Conservation (phyloP, 2,329 filamentous ascomycete genomes). For the Orbilia brochopaga region DNA sequence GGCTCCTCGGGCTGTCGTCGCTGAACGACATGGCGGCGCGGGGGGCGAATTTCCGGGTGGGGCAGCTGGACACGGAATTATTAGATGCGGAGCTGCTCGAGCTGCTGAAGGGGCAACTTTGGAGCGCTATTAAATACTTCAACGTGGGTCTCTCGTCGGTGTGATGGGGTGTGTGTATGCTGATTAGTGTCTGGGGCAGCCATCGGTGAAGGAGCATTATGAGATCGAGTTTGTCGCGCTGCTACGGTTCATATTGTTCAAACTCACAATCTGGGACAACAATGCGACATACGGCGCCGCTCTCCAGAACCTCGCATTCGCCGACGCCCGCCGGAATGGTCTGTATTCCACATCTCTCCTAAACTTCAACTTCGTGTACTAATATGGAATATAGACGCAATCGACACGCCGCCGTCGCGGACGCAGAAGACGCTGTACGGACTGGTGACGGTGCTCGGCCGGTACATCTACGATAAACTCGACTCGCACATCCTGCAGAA, state of each 20-base stretch:
- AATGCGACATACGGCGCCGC: slow-evolving; percentile 92
- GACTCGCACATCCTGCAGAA: slow-evolving; percentile 48
- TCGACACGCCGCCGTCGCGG: slow-evolving; percentile 73
- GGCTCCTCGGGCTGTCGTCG: slow-evolving; percentile 41
- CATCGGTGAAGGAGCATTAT: slow-evolving; percentile 53
- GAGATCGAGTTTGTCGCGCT: slow-evolving; percentile 74
- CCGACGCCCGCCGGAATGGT: slow-evolving; percentile 71
- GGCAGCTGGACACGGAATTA: slow-evolving; percentile 93
- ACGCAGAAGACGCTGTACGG: slow-evolving; percentile 87
- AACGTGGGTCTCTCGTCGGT: slow-evolving; percentile 61
- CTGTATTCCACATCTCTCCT: background rate
- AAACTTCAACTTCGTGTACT: background rate
- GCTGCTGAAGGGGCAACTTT: slow-evolving; percentile 84
- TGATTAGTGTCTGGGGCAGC: slow-evolving; percentile 28
- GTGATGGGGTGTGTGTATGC: slow-evolving; percentile 4
- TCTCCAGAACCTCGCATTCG: slow-evolving; percentile 87
- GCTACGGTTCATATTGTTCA: slow-evolving; percentile 82
- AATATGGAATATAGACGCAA: slow-evolving; percentile 60
- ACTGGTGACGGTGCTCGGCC: slow-evolving; percentile 80
- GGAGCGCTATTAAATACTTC: slow-evolving; percentile 85
- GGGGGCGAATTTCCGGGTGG: slow-evolving; percentile 82
- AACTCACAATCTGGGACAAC: slow-evolving; percentile 95
- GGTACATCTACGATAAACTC: slow-evolving; percentile 69
- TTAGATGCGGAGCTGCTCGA: slow-evolving; percentile 89
- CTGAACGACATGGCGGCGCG: slow-evolving; percentile 59